A percentile compares a stretch with the other conserved stretches of the same genome.
phyloP scores from a whole-genome alignment of 495 filamentous ascomycete species.

The Umbilicaria muhlenbergii region DNA sequence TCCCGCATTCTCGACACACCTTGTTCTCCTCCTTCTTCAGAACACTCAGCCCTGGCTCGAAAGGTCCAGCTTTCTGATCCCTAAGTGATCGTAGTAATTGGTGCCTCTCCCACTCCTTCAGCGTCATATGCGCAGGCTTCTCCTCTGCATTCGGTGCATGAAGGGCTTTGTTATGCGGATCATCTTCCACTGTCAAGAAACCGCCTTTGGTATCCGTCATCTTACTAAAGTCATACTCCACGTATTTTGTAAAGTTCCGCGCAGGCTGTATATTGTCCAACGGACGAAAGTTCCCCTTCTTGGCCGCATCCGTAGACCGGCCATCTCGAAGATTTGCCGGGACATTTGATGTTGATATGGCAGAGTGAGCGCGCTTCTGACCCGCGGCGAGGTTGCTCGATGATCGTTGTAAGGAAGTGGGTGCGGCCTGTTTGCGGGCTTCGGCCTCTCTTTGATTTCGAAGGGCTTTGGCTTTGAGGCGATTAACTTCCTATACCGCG shows the following conservation, averaged over 20 bases:
- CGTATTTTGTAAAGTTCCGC: conserved; percentile 75
- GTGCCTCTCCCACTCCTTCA: conserved; percentile 81
- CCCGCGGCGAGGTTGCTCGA: conserved; percentile 24
- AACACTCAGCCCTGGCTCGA: conserved; percentile 69
- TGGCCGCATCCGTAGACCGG: conserved; percentile 16
- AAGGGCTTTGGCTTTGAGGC: conserved; percentile 81
- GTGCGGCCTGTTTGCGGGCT: conserved; percentile 14
- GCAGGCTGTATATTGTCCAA: conserved; percentile 50
- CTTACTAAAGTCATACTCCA: conserved; percentile 93
- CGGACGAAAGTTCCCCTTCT: conserved; percentile 18
- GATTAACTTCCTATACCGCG: conserved; percentile 61
- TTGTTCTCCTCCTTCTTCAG: conserved; percentile 42
- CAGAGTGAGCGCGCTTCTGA: conserved; percentile 43
- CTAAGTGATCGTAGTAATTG: conserved; percentile 53
- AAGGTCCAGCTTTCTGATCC: conserved; percentile 63
- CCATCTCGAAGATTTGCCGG: conserved; percentile 58
- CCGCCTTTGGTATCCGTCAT: conserved; percentile 98
- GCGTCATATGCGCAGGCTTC: conserved; percentile 76
- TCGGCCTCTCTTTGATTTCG: conserved; percentile 49
- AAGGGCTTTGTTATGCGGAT: conserved; percentile 72
- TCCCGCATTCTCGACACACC: conserved; percentile 68
- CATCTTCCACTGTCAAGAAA: conserved; percentile 74
- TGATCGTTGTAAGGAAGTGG: conserved; percentile 13
- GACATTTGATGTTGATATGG: conserved; percentile 42
- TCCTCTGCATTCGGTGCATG: conserved; percentile 41